Evolutionary conservation across 805 yeast genomes (phyloP).

Genomic region (Vanderwaltozyma polyspora): DNA sequence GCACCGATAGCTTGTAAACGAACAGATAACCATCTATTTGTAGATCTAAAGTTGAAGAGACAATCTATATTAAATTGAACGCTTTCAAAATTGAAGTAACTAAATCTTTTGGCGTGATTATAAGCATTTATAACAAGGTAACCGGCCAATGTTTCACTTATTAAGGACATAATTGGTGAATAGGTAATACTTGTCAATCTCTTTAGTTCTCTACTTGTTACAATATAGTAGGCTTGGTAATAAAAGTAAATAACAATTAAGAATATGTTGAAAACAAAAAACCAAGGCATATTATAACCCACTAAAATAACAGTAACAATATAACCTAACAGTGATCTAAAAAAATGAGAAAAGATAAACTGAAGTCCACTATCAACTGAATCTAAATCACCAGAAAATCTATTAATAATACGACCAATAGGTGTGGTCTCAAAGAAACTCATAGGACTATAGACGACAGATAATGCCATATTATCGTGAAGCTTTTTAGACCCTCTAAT

Average conservation of each 20-base stretch:
- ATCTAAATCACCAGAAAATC: conserved; percentile 54
- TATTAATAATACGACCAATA: conserved; percentile 50
- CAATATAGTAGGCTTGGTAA: conserved; percentile 59
- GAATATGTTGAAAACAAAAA: conserved; percentile 34
- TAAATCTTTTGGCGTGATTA: conserved; percentile 54
- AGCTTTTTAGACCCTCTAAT: conserved; percentile 44
- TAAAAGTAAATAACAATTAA: conserved; percentile 48
- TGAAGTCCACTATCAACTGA: conserved; percentile 48
- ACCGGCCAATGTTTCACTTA: conserved; percentile 74
- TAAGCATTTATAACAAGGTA: conserved; percentile 71
- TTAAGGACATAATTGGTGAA: conserved; percentile 71
- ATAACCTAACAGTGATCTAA: conserved; percentile 35
- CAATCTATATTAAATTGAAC: conserved; percentile 40
- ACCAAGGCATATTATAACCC: conserved; percentile 43
- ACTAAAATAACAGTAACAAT: conserved; percentile 42
- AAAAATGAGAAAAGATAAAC: conserved; percentile 38
- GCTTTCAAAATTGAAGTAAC: conserved; percentile 39
- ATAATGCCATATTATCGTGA: conserved; percentile 45
- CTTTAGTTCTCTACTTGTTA: conserved; percentile 67
- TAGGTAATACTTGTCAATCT: conserved; percentile 57
- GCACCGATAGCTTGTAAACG: conserved; percentile 55
- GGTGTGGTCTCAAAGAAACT: conserved; percentile 61
- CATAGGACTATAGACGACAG: conserved; percentile 52
- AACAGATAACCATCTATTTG: conserved; percentile 56
- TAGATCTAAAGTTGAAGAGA: conserved; percentile 39